A percentile compares a stretch with the other conserved stretches of the same genome.
These are phyloP conservation scores for Euphorbia lathyris DNA, from an alignment of 345 rosid species.

Conservation along the genomic window DNA sequence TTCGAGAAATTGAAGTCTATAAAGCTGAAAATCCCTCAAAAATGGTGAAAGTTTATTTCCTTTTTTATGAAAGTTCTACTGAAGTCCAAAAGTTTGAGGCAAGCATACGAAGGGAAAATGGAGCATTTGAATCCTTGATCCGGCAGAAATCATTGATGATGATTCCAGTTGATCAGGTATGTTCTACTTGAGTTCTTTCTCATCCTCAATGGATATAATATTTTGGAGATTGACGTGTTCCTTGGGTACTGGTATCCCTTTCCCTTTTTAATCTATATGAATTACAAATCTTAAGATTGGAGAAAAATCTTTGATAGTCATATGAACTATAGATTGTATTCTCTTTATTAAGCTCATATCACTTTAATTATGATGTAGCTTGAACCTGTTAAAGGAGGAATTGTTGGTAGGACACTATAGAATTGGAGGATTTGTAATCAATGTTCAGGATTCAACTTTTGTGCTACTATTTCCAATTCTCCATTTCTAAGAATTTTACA, in stretches of 20 bases:
- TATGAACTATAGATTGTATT: background rate
- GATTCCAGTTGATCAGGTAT: constrained; percentile 93
- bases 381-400: background rate
- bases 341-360: background rate
- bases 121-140: constrained; percentile 93
- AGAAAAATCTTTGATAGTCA: background rate
- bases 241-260: background rate
- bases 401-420: background rate
- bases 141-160: constrained; percentile 95
- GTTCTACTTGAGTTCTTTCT: constrained; percentile 5
- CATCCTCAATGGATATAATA: background rate
- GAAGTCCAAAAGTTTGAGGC: constrained; percentile 97
- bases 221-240: background rate
- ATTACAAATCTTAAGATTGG: background rate
- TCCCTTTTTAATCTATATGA: background rate
- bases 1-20: constrained; percentile 88
- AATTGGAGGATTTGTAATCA: background rate
- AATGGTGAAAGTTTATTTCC: constrained; percentile 79
- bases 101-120: constrained; percentile 85
- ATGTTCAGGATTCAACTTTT: background rate
- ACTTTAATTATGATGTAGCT: background rate
- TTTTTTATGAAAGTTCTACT: constrained; percentile 87
- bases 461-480: background rate
- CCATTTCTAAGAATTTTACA: no score
- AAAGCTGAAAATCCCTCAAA: constrained; percentile 84